Conservation (phyloP, 2,329 filamentous ascomycete genomes). For the Claviceps cyperi region DNA sequence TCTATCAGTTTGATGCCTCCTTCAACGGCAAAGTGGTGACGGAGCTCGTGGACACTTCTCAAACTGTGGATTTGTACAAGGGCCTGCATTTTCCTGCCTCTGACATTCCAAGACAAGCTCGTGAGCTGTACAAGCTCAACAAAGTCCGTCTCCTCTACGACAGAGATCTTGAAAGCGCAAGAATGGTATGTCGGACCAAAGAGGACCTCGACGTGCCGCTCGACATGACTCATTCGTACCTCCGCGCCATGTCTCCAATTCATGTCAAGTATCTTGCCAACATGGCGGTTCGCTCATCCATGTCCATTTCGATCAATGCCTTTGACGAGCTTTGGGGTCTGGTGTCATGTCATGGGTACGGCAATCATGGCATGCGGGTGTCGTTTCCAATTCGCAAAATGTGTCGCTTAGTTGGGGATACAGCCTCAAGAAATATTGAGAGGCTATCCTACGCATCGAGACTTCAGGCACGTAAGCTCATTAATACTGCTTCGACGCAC, state of each 20-base stretch:
- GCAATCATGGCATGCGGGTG: constrained; percentile 66
- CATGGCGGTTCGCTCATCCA: constrained; percentile 85
- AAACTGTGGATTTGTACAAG: constrained; percentile 73
- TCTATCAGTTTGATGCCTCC: constrained; percentile 74
- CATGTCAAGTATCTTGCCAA: constrained; percentile 77
- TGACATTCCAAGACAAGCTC: constrained; percentile 72
- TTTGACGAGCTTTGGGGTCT: constrained; percentile 79
- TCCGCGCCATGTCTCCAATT: constrained; percentile 82
- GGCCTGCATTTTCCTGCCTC: constrained; percentile 80
- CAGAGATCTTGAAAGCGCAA: constrained; percentile 62
- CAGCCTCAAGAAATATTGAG: constrained; percentile 76
- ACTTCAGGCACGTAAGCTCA: constrained; percentile 73
- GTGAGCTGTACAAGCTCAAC: constrained; percentile 82
- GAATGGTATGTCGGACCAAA: constrained; percentile 63
- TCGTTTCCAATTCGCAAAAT: constrained; percentile 86
- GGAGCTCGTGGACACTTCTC: constrained; percentile 66
- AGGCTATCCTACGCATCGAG: constrained; percentile 73
- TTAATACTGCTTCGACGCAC: constrained; percentile 69
- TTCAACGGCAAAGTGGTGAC: constrained; percentile 83
- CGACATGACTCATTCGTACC: constrained; percentile 72
- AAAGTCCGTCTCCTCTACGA: constrained; percentile 82
- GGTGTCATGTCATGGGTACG: constrained; percentile 76
- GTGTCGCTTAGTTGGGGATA: constrained; percentile 77
- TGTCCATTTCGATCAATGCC: constrained; percentile 86
- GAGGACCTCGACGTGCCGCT: constrained; percentile 62